Evolutionary conservation across 768 basidiomycete genomes (phyloP), one percentile per base, ranked within the genome.

Genomic region (Boletus fagicola): DNA sequence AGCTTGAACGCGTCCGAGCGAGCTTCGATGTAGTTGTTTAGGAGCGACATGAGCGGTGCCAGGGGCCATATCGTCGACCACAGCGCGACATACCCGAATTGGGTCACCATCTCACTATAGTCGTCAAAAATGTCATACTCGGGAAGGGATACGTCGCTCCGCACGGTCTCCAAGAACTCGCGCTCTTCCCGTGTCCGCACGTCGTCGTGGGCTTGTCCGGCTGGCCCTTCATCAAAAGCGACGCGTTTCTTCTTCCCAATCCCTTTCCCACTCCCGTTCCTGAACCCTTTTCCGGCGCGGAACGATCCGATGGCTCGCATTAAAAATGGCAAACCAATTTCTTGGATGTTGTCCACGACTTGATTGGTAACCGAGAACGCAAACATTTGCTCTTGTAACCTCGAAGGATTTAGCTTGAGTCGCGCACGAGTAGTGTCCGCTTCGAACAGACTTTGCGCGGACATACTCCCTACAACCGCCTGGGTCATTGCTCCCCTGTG

Each of bases 1-100:
- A 99, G 90, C 78, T 98, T 98, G 80, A 96, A 89, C 5, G 97
- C 97, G 68, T 99, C 96, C 3, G 88, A 91, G 18, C 94, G 87
- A 5, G 93, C 75, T 75, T 99, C 96, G 58, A 98, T 74, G 71
- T 91, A 82, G 72, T 99, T 98, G 78, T 98, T 99, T 48, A 97
- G 64, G 22, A 96, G 79, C 0, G 93, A 88, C 82, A 94, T 92
- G 10, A 87, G 83, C 78, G 93, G 86, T 3, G 93, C 89, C 18
- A 98, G 77, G 3, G 95, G 93, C 94, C 94, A 98, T 57, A 95
- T 92, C 31, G 92, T 87, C 46, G 87, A 90, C 93, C 94, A 98
- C 22, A 98, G 77, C 9, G 85, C 85, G 31, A 98, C 85, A 68
- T 96, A 94, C 0, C 96, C 95, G 70, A 96, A 97, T 66, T 95